Conservation (phyloP, 2,329 filamentous ascomycete genomes). For the Zymoseptoria ardabiliae region DNA sequence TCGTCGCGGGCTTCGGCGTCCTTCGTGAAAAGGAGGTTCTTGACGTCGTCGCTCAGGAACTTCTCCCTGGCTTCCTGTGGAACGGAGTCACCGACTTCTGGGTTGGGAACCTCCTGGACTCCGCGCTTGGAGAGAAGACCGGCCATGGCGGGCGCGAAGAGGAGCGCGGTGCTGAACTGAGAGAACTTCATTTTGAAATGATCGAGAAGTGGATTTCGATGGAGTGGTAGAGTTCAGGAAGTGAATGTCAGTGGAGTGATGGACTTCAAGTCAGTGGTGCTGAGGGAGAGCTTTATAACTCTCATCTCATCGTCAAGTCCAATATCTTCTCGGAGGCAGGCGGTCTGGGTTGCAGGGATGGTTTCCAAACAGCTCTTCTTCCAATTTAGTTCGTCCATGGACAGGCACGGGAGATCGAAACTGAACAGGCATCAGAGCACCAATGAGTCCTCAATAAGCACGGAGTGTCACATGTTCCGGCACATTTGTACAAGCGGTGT, state of each 20-base stretch:
- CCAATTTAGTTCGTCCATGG: background rate
- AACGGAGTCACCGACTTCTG: background rate
- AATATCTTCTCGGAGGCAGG: background rate
- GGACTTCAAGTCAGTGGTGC: background rate
- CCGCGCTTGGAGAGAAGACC: background rate
- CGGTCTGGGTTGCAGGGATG: background rate
- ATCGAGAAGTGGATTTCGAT: background rate
- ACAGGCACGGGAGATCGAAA: background rate
- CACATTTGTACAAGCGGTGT: too few species aligned
- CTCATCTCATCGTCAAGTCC: background rate
- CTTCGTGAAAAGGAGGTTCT: background rate
- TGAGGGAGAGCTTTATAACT: background rate
- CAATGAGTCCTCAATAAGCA: too few species aligned
- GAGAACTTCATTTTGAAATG: background rate
- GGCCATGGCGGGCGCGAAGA: background rate
- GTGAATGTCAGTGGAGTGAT: background rate
- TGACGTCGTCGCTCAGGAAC: background rate
- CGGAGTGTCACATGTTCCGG: too few species aligned
- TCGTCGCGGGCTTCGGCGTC: background rate
- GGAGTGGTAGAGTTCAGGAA: background rate
- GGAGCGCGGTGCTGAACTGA: background rate
- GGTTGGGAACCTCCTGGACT: background rate
- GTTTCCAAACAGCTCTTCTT: background rate
- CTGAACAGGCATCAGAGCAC: too few species aligned
- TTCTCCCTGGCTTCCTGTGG: background rate